Percentiles rank a stretch among this genome's conserved stretches.
phyloP scores from a whole-genome alignment of 2,329 filamentous ascomycete species.

The Byssochlamys sp. region DNA sequence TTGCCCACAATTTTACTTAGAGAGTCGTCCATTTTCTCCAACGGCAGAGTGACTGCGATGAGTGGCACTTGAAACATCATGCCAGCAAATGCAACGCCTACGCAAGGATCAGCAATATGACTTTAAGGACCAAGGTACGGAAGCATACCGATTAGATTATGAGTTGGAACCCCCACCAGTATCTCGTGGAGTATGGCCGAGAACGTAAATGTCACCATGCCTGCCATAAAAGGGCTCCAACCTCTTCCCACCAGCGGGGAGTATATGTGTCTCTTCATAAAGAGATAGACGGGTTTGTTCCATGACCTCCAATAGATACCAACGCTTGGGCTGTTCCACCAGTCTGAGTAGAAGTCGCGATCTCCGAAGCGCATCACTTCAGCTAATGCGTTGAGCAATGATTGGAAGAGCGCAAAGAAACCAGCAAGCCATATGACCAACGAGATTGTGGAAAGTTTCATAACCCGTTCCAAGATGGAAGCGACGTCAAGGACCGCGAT shows the following conservation, averaged over 20 bases:
- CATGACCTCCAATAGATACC: slow-evolving; percentile 89
- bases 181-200: slow-evolving; percentile 86
- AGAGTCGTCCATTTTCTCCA: slow-evolving; percentile 68
- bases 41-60: slow-evolving; percentile 66
- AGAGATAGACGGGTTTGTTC: slow-evolving; percentile 96
- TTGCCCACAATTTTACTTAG: slow-evolving; percentile 77
- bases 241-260: slow-evolving; percentile 77
- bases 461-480: slow-evolving; percentile 75
- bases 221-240: slow-evolving; percentile 61
- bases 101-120: neutral
- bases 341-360: slow-evolving; percentile 88
- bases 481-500: slow-evolving; percentile 70
- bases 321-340: slow-evolving; percentile 89
- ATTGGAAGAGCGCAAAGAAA: slow-evolving; percentile 95
- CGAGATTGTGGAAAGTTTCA: slow-evolving; percentile 92
- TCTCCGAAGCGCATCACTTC: slow-evolving; percentile 87
- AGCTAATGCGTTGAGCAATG: slow-evolving; percentile 78
- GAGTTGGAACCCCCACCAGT: slow-evolving; percentile 84
- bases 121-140: neutral
- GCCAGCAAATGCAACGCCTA: slow-evolving; percentile 81
- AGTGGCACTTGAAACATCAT: slow-evolving; percentile 91
- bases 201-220: slow-evolving; percentile 73
- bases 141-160: slow-evolving; percentile 71
- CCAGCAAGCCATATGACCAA: slow-evolving; percentile 94
- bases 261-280: slow-evolving; percentile 92